Evolutionary conservation across 1,284 basidiomycete genomes (phyloP).

Genomic region (Cystobasidium sp.): DNA sequence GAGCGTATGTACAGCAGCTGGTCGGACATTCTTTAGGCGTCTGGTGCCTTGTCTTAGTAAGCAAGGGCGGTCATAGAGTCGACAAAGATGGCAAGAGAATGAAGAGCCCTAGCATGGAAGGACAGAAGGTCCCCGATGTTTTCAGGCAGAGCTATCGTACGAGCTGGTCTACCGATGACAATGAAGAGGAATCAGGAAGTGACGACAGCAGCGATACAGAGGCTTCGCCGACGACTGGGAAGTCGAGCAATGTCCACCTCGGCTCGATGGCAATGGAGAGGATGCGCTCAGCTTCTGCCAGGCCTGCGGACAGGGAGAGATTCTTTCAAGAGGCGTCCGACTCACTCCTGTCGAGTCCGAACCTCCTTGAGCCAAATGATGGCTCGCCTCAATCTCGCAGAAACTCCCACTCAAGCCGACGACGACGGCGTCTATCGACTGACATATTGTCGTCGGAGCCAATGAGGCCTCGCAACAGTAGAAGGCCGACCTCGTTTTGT

Average conservation of each 20-base stretch:
- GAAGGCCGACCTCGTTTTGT: slow-evolving; percentile 32
- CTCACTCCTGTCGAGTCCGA: slow-evolving; percentile 6
- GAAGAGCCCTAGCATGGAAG: slow-evolving; percentile 5
- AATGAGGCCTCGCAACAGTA: neutral
- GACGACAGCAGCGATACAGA: neutral
- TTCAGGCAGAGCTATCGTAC: neutral
- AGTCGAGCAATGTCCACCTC: neutral
- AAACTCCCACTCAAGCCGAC: too few relatives aligned
- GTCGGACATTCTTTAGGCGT: slow-evolving; percentile 86
- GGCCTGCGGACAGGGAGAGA: slow-evolving; percentile 21
- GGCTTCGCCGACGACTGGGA: neutral
- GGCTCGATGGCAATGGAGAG: slow-evolving; percentile 16
- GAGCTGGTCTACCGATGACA: slow-evolving; percentile 6
- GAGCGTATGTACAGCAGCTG: slow-evolving; percentile 75
- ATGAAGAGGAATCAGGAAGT: slow-evolving; percentile 18
- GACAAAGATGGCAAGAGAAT: slow-evolving; percentile 41
- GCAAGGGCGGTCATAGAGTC: slow-evolving; percentile 51
- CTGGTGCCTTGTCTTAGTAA: slow-evolving; percentile 82
- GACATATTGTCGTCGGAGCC: neutral
- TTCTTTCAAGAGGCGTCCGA: slow-evolving; percentile 22
- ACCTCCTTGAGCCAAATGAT: neutral
- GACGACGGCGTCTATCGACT: neutral
- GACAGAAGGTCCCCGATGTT: neutral
- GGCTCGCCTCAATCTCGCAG: neutral
- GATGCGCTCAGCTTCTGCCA: slow-evolving; percentile 22